Percentiles rank a stretch among this genome's conserved stretches.
phyloP scores from a whole-genome alignment of 495 filamentous ascomycete species.

The Aspergillus steynii region DNA sequence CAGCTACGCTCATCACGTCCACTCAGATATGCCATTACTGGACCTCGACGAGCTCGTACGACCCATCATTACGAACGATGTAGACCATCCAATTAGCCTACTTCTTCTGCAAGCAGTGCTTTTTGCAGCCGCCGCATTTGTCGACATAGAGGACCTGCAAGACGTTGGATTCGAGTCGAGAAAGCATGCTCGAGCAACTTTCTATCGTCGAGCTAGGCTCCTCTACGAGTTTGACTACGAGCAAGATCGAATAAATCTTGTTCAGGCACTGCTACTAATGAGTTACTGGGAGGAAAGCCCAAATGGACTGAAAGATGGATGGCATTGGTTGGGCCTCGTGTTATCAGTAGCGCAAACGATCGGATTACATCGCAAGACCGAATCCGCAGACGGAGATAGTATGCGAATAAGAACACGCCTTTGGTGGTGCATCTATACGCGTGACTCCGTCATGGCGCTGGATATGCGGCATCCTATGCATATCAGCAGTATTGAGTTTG shows the following conservation, averaged over 20 bases:
- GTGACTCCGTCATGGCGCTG: conserved; percentile 15
- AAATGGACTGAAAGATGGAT: conserved; percentile 13
- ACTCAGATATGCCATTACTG: not conserved
- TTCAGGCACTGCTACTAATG: conserved; percentile 21
- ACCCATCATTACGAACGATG: not conserved
- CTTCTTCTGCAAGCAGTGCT: not conserved
- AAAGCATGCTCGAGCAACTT: not conserved
- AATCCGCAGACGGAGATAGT: not conserved
- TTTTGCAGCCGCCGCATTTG: not conserved
- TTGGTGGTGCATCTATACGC: conserved; percentile 23
- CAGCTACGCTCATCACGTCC: not conserved
- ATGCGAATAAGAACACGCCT: conserved; percentile 11
- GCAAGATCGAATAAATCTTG: conserved; percentile 7
- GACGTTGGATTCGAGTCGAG: not conserved
- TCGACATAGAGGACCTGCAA: not conserved
- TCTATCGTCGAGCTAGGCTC: conserved; percentile 1
- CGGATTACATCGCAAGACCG: conserved; percentile 9
- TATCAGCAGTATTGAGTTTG: not conserved
- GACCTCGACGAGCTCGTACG: not conserved
- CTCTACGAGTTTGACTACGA: conserved; percentile 20
- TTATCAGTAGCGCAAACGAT: conserved; percentile 13
- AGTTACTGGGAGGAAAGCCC: conserved; percentile 22
- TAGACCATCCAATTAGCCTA: not conserved
- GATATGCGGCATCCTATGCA: conserved; percentile 12
- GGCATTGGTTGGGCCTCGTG: conserved; percentile 17